Evolutionary conservation across 1,139 yeast genomes (phyloP).

Genomic region (Kodamaea anthophila): DNA sequence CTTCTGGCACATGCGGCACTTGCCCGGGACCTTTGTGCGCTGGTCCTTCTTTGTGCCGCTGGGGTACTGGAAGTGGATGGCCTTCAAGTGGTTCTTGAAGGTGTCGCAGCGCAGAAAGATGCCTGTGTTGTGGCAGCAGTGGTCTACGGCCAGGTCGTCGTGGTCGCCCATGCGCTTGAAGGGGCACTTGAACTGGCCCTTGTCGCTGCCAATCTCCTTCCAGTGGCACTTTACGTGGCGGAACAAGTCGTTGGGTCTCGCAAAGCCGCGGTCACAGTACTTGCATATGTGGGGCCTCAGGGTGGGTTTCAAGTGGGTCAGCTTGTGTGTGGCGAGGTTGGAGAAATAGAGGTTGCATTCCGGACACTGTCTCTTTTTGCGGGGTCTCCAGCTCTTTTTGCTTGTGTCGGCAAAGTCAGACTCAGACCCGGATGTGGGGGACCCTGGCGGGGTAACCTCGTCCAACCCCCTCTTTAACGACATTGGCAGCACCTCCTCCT

Average conservation of each 20-base stretch:
- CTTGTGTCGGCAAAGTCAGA: slow-evolving; percentile 2
- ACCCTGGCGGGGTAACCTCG: slow-evolving; percentile 1
- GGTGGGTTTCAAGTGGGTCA: slow-evolving; percentile 71
- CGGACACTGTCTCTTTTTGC: slow-evolving; percentile 82
- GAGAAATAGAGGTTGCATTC: slow-evolving; percentile 71
- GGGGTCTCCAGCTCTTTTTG: slow-evolving; percentile 34
- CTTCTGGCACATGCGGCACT: slow-evolving; percentile 69
- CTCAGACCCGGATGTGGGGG: slow-evolving; percentile 2
- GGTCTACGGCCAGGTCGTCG: slow-evolving; percentile 19
- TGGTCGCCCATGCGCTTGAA: slow-evolving; percentile 22
- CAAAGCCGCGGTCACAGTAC: slow-evolving; percentile 77
- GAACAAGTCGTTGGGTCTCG: slow-evolving; percentile 78
- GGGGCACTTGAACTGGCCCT: slow-evolving; percentile 45
- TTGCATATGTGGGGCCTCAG: slow-evolving; percentile 74
- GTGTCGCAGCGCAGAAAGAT: slow-evolving; percentile 87
- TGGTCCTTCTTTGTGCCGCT: slow-evolving; percentile 78
- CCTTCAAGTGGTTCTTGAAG: slow-evolving; percentile 82
- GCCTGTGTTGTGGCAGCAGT: slow-evolving; percentile 74
- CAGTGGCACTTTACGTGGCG: slow-evolving; percentile 83
- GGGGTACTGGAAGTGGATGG: slow-evolving; percentile 86
- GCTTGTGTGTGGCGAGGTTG: slow-evolving; percentile 79
- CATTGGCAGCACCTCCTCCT: background rate
- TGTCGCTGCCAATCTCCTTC: slow-evolving; percentile 53
- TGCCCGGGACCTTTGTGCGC: slow-evolving; percentile 61
- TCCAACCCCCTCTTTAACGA: slow-evolving; percentile 1